Conservation (phyloP, 352 stramenopile genomes). For the Globisporangium carolinianum region DNA sequence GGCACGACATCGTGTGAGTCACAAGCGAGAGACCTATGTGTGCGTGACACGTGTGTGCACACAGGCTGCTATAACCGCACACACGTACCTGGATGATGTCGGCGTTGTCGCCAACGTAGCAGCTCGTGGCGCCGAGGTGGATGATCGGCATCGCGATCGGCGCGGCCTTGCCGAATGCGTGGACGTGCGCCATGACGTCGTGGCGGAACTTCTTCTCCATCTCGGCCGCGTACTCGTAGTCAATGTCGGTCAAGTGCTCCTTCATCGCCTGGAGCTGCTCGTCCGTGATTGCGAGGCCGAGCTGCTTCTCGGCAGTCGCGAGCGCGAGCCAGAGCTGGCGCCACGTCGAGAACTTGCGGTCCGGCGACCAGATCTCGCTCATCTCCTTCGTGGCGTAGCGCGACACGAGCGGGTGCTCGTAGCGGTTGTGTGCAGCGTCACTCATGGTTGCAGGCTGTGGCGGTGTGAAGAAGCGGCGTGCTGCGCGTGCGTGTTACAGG, state of each 20-base stretch:
- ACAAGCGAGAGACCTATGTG: no score
- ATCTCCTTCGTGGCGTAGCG: slow-evolving; percentile 99
- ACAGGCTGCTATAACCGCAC: not conserved
- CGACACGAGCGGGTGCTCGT: slow-evolving; percentile 86
- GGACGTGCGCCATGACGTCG: slow-evolving; percentile 99
- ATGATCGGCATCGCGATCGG: slow-evolving; percentile 98
- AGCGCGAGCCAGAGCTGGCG: slow-evolving; percentile 97
- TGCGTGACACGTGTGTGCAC: no score
- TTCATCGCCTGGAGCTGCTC: slow-evolving; percentile 97
- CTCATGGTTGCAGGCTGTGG: slow-evolving; percentile 18
- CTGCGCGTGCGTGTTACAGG: not conserved
- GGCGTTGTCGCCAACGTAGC: slow-evolving; percentile 99
- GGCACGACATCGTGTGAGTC: not conserved
- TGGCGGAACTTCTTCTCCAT: slow-evolving; percentile 99
- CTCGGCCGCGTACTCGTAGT: slow-evolving; percentile 95
- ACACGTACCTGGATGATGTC: slow-evolving; percentile 92
- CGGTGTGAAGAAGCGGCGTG: not conserved
- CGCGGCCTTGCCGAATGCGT: slow-evolving; percentile 96
- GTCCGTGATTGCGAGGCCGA: slow-evolving; percentile 96
- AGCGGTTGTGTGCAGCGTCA: slow-evolving; percentile 62
- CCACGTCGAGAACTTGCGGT: slow-evolving; percentile 99
- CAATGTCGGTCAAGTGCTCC: slow-evolving; percentile 94
- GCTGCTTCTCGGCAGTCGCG: slow-evolving; percentile 94
- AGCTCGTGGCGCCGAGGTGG: slow-evolving; percentile 97
- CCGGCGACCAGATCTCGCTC: slow-evolving; percentile 97